Percentiles rank a stretch among this genome's conserved stretches.
These are phyloP conservation scores for Kandelia obovata DNA, from an alignment of 345 rosid species.

Conservation along the genomic window DNA sequence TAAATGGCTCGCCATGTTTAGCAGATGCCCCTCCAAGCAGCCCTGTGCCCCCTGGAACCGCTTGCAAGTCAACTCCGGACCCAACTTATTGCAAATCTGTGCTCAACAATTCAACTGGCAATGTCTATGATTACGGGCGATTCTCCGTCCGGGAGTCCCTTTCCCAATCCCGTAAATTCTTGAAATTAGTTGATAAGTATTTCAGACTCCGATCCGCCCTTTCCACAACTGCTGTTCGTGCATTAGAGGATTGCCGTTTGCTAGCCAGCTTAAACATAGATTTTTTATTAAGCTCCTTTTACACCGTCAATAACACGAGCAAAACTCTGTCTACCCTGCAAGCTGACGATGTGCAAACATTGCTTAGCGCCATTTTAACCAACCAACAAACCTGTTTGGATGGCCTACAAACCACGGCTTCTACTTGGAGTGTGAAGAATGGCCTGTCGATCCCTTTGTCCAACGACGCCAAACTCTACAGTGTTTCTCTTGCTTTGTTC, in stretches of 20 bases:
- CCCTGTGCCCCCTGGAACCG: conserved; percentile 28
- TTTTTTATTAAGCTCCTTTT: conserved; percentile 44
- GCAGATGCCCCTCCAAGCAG: conserved; percentile 20
- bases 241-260: conserved; percentile 66
- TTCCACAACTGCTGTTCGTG: conserved; percentile 45
- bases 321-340: conserved; percentile 30
- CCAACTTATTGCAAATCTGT: conserved; percentile 63
- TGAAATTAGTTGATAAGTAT: conserved; percentile 48
- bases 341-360: conserved; percentile 71
- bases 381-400: conserved; percentile 76
- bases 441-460: conserved; percentile 51
- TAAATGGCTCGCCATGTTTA: conserved; percentile 17
- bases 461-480: conserved; percentile 69
- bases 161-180: conserved; percentile 53
- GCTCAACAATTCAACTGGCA: conserved; percentile 44
- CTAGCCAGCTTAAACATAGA: conserved; percentile 58
- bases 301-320: conserved; percentile 38
- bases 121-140: conserved; percentile 53
- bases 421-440: conserved; percentile 48
- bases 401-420: conserved; percentile 46
- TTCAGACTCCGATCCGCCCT: conserved; percentile 37
- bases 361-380: conserved; percentile 71
- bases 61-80: conserved; percentile 60
- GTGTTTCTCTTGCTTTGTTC: conserved; percentile 70
- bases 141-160: conserved; percentile 55